Evolutionary conservation across 108 stramenopile genomes (phyloP).

Genomic region (Skeletonema potamos): DNA sequence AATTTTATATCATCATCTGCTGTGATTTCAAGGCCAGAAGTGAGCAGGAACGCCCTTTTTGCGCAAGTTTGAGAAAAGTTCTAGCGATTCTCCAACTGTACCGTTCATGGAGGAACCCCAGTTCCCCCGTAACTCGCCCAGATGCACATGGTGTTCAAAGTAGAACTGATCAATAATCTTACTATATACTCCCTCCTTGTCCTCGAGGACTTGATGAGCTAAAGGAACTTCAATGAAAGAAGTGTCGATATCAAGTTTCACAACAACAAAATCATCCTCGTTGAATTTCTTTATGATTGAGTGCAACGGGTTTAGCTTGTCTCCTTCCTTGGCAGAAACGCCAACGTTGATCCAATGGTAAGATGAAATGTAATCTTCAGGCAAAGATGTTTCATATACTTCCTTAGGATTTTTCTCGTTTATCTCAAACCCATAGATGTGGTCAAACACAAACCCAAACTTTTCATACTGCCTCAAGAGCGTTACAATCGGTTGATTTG

Average conservation of each 20-base stretch:
- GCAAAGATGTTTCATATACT: constrained; percentile 35
- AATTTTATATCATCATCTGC: no score
- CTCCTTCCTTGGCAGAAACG: constrained; percentile 20
- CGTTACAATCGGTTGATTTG: constrained; percentile 20
- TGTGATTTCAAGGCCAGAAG: no score
- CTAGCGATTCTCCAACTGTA: constrained; percentile 44
- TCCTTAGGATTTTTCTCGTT: constrained; percentile 26
- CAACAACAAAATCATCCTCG: constrained; percentile 30
- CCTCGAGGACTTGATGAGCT: constrained; percentile 25
- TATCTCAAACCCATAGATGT: constrained; percentile 65
- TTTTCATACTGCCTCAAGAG: constrained; percentile 42
- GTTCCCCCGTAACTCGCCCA: constrained; percentile 27
- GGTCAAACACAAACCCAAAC: constrained; percentile 73
- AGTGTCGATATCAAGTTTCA: constrained; percentile 68
- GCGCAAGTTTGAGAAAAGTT: constrained; percentile 49
- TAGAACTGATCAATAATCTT: constrained; percentile 75
- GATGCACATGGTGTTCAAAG: constrained; percentile 70
- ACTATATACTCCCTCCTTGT: neutral
- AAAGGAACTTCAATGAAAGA: constrained; percentile 34
- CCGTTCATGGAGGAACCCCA: constrained; percentile 48
- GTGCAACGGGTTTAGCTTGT: constrained; percentile 55
- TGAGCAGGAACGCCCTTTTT: constrained; percentile 57
- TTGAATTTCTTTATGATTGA: constrained; percentile 36
- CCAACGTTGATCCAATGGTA: constrained; percentile 73
- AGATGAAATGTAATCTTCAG: constrained; percentile 22